Percentiles rank a stretch among this genome's conserved stretches.
These are phyloP conservation scores for Prunus salicina DNA, from an alignment of 306 rosid species.

Conservation along the genomic window DNA sequence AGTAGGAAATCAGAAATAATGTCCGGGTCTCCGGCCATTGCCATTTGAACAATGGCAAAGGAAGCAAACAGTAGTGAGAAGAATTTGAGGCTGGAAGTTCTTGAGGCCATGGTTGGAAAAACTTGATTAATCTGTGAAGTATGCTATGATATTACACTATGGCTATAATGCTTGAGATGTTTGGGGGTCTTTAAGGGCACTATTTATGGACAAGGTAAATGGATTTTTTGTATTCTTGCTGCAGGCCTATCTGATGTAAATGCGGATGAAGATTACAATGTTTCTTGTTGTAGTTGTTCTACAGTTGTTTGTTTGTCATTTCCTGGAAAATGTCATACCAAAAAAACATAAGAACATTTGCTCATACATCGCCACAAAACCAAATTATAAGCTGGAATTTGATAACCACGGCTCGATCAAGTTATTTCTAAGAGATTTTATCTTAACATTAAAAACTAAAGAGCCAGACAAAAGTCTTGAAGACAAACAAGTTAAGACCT, in stretches of 20 bases:
- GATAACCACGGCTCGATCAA: background rate
- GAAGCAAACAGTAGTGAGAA: constrained; percentile 18
- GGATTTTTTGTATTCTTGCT: background rate
- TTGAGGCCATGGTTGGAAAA: background rate
- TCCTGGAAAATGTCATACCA: background rate
- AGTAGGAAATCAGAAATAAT: constrained; percentile 39
- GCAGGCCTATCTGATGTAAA: background rate
- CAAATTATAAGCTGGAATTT: background rate
- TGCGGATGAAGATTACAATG: background rate
- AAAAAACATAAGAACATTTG: background rate
- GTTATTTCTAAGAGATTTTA: background rate
- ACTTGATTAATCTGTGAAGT: background rate
- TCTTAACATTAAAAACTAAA: background rate
- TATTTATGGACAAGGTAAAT: background rate
- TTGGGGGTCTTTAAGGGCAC: background rate
- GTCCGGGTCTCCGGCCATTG: constrained; percentile 33
- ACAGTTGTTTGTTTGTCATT: background rate
- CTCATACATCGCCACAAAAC: background rate
- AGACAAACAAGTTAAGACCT: background rate
- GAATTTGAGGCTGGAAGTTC: background rate
- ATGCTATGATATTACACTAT: background rate
- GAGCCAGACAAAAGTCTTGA: background rate
- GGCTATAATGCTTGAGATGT: background rate
- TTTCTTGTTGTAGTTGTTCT: background rate
- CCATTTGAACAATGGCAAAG: constrained; percentile 17